Base-by-base conservation (phyloP, 176 grass and related monocot genomes). In the Echinochloa phyllopogon region DNA sequence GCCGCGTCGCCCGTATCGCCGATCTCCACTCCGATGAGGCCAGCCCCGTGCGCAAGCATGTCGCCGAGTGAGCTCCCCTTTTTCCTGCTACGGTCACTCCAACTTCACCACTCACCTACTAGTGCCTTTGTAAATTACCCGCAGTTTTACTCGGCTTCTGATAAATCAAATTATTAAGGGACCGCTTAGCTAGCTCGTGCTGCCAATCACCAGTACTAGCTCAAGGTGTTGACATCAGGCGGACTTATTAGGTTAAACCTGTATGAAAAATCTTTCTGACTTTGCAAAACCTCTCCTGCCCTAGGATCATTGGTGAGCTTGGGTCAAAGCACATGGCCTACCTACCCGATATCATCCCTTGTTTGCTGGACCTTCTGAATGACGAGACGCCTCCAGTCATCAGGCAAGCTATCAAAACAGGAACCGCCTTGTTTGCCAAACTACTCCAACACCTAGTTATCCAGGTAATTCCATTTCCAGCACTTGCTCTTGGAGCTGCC, bases 241-340 rank as follows among this genome's bases (percentile, higher is more conserved):
- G n/a, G 69, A 72, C 29, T 33, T n/a, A 48, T 48, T 72, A 71
- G 42, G 42, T 47, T 45, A 25, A 47, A 72, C 42, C 68, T 72
- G 8, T 71, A 25, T 20, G 2, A 51, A 21, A 21, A 21, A 21
- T 56, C 6, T 21, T 8, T 58, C 21, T 58, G 8, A 58, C 55
- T 69, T 50, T 79, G 40, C 29, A 16, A 83, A 69, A 29, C 39
- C 27, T 16, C 43, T n/a, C 55, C 18, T 65, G 55, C 25, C 65
- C 55, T 88, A 98, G 96, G 91, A 86, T 98, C 82, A 94, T 98
- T 87, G 89, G 91, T 55, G 93, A 98, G 77, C 72, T 98, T 78
- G 93, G 96, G 53, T 74, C 82, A 56, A 95, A 94, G 53, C 75
- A 90, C 74, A 82, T 69, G 5, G 87, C 59, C 10, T 83, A 80